phyloP scores from a whole-genome alignment of 2,329 filamentous ascomycete species.

The Aspergillus neoniger region DNA sequence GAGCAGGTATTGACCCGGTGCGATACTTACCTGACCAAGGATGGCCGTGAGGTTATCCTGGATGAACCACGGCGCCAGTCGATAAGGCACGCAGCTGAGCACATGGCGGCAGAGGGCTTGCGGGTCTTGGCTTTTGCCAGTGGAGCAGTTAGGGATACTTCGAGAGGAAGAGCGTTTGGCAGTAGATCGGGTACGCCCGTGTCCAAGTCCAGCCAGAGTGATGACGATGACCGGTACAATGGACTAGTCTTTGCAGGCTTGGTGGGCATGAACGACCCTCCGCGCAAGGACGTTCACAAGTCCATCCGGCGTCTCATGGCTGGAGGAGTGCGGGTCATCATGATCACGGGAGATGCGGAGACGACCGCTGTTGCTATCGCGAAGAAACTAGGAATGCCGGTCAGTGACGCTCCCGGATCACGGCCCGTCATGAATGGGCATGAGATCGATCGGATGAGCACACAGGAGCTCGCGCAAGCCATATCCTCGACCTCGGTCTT shows the following conservation, averaged over 20 bases:
- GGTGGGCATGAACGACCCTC: constrained; percentile 97
- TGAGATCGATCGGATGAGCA: constrained; percentile 89
- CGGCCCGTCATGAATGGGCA: constrained; percentile 77
- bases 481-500: constrained; percentile 92
- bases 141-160: constrained; percentile 62
- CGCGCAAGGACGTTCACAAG: constrained; percentile 82
- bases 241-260: constrained; percentile 87
- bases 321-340: constrained; percentile 94
- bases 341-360: constrained; percentile 98
- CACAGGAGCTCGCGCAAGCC: constrained; percentile 77
- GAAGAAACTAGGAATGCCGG: constrained; percentile 89
- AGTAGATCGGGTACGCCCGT: constrained; percentile 55
- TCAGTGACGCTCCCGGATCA: constrained; percentile 60
- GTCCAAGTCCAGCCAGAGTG: constrained; percentile 35
- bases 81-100: constrained; percentile 75
- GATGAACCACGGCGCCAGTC: constrained; percentile 74
- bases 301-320: constrained; percentile 89
- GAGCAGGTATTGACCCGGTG: constrained; percentile 84
- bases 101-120: constrained; percentile 85
- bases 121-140: constrained; percentile 93
- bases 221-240: constrained; percentile 73
- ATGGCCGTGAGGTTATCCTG: constrained; percentile 82
- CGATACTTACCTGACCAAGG: constrained; percentile 83
- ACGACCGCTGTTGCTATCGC: constrained; percentile 93
- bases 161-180: constrained; percentile 50